phyloP scores from a whole-genome alignment of 306 rosid species.

The Citrullus mucosospermus region DNA sequence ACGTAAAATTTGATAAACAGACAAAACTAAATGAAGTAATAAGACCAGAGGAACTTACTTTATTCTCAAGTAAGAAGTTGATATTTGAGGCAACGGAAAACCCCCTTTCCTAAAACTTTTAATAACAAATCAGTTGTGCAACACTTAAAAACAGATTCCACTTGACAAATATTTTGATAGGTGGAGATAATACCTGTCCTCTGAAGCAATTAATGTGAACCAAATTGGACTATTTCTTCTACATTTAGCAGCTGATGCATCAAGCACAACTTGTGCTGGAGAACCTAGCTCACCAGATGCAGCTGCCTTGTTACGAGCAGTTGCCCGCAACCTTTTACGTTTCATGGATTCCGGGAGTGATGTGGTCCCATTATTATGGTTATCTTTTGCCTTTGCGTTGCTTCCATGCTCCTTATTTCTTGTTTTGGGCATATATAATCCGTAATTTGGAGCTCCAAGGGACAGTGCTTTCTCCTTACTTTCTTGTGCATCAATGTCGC shows the following conservation, averaged over 20 bases:
- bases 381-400: slow-evolving; percentile 40
- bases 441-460: slow-evolving; percentile 23
- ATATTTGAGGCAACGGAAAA: slow-evolving; percentile 73
- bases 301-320: slow-evolving; percentile 45
- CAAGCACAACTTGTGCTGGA: slow-evolving; percentile 45
- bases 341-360: slow-evolving; percentile 45
- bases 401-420: slow-evolving; percentile 56
- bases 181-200: slow-evolving; percentile 49
- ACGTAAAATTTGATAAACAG: neutral
- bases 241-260: slow-evolving; percentile 35
- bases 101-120: slow-evolving; percentile 72
- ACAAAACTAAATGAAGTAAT: slow-evolving; percentile 9
- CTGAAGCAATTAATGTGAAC: slow-evolving; percentile 90
- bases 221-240: slow-evolving; percentile 63
- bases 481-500: slow-evolving; percentile 32
- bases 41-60: slow-evolving; percentile 39
- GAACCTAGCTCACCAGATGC: slow-evolving; percentile 39
- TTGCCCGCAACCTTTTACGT: slow-evolving; percentile 46
- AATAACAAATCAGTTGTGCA: slow-evolving; percentile 15
- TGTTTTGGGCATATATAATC: slow-evolving; percentile 30
- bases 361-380: slow-evolving; percentile 33
- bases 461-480: slow-evolving; percentile 31
- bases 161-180: neutral
- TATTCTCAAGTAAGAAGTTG: slow-evolving; percentile 74
- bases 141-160: slow-evolving; percentile 9